Evolutionary conservation across 345 rosid species (phyloP), one percentile per base, ranked within the genome.

Genomic region (Eucalyptus sp.): DNA sequence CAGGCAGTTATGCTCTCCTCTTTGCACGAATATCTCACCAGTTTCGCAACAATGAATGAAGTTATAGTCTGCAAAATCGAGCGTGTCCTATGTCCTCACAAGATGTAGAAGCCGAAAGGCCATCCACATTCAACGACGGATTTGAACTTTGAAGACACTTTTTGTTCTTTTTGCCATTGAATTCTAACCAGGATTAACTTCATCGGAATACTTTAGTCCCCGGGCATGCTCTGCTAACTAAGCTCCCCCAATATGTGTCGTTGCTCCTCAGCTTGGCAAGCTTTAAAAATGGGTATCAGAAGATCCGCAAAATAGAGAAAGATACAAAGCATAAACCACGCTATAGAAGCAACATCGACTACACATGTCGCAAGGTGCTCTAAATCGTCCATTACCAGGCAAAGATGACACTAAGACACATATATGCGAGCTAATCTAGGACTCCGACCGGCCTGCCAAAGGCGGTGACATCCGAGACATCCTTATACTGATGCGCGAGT

Each of bases 1-100:
- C 13, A 7, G 64, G 15, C 0, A 58, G 14, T 25, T 5, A 2
- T 0, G 66, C 66, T 25, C n/a, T 58, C 0, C 15, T 25, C 29
- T 60, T 27, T 60, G 66, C 66, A 60, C 4, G 7, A 27, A 60
- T 60, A 12, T 60, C 14, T 25, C 66, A 5, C 66, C 14, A 5
- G 4, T 60, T 60, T 60, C 15, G 7, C 31, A 60, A 27, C 0
- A 15, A 27, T 60, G 14, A 60, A 60, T 60, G 31, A 60, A 25
- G 6, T 60, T 60, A 9, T 0, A 11, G 66, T 60, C 15, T 60
- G 14, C 66, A 60, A 25, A 60, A 60, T 11, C 0, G 5, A 60
- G 31, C 7, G 15, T 27, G n/a, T 60, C 29, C 66, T 27, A 60
- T 60, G 31, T 25, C 66, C 66, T 25, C 27, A 25, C 31, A 3